A percentile compares a stretch with the other conserved stretches of the same genome.
phyloP scores from a whole-genome alignment of 176 grass and related monocot genomes.

The Stipa capillata region DNA sequence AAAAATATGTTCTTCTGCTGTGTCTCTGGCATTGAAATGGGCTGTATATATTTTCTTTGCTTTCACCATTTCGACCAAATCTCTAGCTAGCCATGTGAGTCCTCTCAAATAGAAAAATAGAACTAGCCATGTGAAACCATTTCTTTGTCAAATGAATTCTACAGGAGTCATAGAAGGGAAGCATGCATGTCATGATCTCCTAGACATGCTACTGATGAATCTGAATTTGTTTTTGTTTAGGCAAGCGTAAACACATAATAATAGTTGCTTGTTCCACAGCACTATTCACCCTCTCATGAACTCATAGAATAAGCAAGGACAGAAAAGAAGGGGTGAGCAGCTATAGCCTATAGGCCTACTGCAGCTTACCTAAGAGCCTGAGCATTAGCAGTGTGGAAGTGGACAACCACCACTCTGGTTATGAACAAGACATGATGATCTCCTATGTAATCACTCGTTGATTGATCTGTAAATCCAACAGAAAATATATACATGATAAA shows the following conservation, averaged over 20 bases:
- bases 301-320: neutral
- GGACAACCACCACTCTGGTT: neutral
- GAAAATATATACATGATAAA: neutral
- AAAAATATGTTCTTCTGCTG: neutral
- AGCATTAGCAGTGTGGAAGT: conserved; percentile 8
- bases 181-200: neutral
- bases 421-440: neutral
- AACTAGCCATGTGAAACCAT: neutral
- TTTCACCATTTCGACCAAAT: neutral
- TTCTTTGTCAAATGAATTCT: neutral
- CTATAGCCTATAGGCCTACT: neutral
- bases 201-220: neutral
- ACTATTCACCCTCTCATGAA: neutral
- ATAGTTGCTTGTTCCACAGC: neutral
- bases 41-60: neutral
- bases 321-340: conserved; percentile 2
- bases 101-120: neutral
- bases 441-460: neutral
- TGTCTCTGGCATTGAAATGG: neutral
- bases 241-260: neutral
- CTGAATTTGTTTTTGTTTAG: neutral
- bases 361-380: conserved; percentile 8
- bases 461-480: neutral
- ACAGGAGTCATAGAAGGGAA: neutral
- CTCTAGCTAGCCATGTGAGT: neutral